Conservation (phyloP, 2,329 filamentous ascomycete species). For the Colletotrichum cordylinicola region DNA sequence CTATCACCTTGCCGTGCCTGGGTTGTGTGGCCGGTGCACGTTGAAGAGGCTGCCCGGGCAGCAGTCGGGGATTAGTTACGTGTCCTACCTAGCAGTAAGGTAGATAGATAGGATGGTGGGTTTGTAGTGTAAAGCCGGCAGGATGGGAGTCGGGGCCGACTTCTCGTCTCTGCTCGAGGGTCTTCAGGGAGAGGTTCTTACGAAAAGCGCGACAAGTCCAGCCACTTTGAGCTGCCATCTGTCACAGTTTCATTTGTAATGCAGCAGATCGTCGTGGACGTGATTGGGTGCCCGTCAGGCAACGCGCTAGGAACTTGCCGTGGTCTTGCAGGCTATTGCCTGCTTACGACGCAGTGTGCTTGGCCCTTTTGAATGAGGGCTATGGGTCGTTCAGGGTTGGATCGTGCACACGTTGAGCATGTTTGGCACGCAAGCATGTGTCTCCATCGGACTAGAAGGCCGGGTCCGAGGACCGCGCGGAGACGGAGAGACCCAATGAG, state of each 20-base stretch:
- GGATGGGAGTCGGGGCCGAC: neutral
- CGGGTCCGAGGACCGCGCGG: neutral
- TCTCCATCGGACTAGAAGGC: neutral
- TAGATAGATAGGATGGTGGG: neutral
- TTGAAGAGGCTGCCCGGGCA: neutral
- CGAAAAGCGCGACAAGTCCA: neutral
- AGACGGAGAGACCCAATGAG: neutral
- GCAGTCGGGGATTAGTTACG: neutral
- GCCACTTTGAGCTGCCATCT: neutral
- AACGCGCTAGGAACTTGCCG: conserved; percentile 1
- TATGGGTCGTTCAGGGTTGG: neutral
- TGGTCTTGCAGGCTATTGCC: neutral
- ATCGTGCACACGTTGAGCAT: neutral
- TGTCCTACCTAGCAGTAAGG: neutral
- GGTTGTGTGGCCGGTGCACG: neutral
- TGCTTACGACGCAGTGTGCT: neutral
- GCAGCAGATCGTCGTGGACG: neutral
- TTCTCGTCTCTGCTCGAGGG: neutral
- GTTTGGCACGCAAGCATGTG: neutral
- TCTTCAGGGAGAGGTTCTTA: neutral
- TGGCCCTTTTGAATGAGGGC: neutral
- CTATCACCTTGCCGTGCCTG: neutral
- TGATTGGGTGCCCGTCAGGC: neutral
- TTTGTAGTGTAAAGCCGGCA: neutral
- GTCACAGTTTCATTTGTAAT: neutral